Conservation (phyloP, 2,329 filamentous ascomycete species). For the Clarireedia monteithiana region DNA sequence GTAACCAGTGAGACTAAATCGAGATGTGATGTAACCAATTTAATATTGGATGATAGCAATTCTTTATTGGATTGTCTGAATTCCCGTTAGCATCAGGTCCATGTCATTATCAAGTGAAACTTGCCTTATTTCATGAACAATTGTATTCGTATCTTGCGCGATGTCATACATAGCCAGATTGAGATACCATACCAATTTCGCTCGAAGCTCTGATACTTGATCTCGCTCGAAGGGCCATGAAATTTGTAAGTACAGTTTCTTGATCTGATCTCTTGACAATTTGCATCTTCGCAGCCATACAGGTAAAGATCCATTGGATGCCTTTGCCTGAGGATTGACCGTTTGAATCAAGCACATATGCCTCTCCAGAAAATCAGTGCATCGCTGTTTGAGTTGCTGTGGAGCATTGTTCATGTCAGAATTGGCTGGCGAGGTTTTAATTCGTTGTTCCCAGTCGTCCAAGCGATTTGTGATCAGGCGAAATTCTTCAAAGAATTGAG, state of each 20-base stretch:
- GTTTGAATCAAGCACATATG: constrained; percentile 18
- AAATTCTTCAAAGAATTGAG: constrained; percentile 20
- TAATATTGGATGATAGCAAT: constrained; percentile 11
- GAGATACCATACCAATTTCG: constrained; percentile 18
- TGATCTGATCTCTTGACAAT: constrained; percentile 14
- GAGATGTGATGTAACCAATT: constrained; percentile 17
- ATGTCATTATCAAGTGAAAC: not conserved
- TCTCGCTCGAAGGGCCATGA: constrained; percentile 17
- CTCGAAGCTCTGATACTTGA: constrained; percentile 13
- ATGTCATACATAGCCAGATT: constrained; percentile 12
- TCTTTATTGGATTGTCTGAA: not conserved
- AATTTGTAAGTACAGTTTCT: constrained; percentile 15
- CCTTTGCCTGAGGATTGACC: constrained; percentile 15
- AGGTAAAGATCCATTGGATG: constrained; percentile 4
- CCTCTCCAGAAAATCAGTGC: constrained; percentile 16
- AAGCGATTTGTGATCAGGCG: constrained; percentile 14
- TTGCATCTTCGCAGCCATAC: constrained; percentile 13
- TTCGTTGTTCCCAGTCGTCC: constrained; percentile 17
- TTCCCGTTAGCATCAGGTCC: not conserved
- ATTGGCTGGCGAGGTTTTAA: constrained; percentile 5
- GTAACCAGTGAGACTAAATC: constrained; percentile 19
- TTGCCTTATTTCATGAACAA: constrained; percentile 14
- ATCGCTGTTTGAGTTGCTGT: constrained; percentile 12
- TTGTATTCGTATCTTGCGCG: constrained; percentile 12
- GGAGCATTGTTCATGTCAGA: constrained; percentile 9